phyloP scores from a whole-genome alignment of 2,329 filamentous ascomycete genomes.

The Didymella arachidicola region DNA sequence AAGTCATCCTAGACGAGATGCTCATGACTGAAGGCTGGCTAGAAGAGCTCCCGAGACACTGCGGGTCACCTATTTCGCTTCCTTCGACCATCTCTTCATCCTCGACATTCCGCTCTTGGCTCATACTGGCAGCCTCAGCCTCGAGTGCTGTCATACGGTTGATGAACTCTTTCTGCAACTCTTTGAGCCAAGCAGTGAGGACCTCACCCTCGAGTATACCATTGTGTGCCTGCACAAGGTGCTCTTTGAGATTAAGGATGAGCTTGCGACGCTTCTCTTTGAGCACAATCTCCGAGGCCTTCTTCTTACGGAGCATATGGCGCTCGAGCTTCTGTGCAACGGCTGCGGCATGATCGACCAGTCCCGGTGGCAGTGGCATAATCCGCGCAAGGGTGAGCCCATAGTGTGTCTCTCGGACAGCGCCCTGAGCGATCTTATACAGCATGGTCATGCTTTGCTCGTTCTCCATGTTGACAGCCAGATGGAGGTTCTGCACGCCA shows the following conservation, averaged over 20 bases:
- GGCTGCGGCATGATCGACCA: conserved; percentile 72
- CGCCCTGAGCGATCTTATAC: conserved; percentile 80
- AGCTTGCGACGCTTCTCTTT: conserved; percentile 73
- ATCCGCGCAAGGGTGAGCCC: conserved; percentile 82
- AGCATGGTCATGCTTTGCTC: conserved; percentile 80
- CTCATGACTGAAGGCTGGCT: conserved; percentile 35
- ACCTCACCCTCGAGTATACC: conserved; percentile 71
- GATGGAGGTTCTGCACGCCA: conserved; percentile 83
- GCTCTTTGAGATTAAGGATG: conserved; percentile 75
- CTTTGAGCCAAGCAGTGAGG: conserved; percentile 69
- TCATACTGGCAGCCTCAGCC: conserved; percentile 42
- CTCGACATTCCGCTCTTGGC: conserved; percentile 24
- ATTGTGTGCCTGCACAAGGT: conserved; percentile 71
- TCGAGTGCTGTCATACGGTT: conserved; percentile 73
- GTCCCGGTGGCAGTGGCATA: conserved; percentile 71
- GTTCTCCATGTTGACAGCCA: conserved; percentile 71
- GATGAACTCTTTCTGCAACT: conserved; percentile 78
- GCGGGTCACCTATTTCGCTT: conserved; percentile 21
- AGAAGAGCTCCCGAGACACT: conserved; percentile 24
- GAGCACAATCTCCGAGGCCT: conserved; percentile 65
- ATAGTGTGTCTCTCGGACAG: conserved; percentile 76
- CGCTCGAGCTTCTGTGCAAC: conserved; percentile 70
- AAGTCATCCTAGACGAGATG: conserved; percentile 29
- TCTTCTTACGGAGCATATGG: conserved; percentile 65
- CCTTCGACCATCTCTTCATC: conserved; percentile 27